Evolutionary conservation across 208 protist genomes (phyloP), one percentile per base, ranked within the genome.

Genomic region (Trypanosoma theileri): DNA sequence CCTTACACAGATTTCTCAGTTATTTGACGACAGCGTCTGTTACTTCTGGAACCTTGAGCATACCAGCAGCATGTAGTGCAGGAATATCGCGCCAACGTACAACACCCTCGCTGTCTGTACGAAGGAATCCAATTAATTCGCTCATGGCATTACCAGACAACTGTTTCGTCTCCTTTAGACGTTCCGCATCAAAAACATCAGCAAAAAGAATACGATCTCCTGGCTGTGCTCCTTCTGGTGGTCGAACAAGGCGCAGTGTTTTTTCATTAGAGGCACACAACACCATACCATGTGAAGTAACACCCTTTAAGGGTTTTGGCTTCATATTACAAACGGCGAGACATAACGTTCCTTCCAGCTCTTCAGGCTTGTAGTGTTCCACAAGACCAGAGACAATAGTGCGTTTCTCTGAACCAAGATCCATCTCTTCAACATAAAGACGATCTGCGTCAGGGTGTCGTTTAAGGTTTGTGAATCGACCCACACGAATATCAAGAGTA

Each of bases 301-400:
- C 80, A 9, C 93, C 96, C 70, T 88, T 87, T 48, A 98, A 80
- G 44, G 92, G 77, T 59, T 80, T 90, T 11, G 96, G 92, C 77
- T 98, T 97, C 75, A 98, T 89, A 71, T 98, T 98, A 74, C 90
- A 96, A n/a, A 98, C 68, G 8, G 95, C 82, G 10, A 96, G 66
- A 21, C 95, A 94, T 12, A 87, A 68, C 11, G 59, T 79, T 54
- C 80, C 81, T 67, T 93, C 71, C 44, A 98, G 52, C 59, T 98
- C 80, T 60, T 93, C 87, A 0, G 45, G 24, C 4, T 58, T 75
- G 71, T 95, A 91, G 74, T 95, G 71, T 42, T 87, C 84, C 16
- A 96, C 92, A 3, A 98, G 79, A 40, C 96, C 96, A 69, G 83
- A 94, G 59, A 96, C 88, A 55, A 98, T 92, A 26, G 87, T 97